Evolutionary conservation across 2,329 filamentous ascomycete species (phyloP).

Genomic region (Cercospora beticola): DNA sequence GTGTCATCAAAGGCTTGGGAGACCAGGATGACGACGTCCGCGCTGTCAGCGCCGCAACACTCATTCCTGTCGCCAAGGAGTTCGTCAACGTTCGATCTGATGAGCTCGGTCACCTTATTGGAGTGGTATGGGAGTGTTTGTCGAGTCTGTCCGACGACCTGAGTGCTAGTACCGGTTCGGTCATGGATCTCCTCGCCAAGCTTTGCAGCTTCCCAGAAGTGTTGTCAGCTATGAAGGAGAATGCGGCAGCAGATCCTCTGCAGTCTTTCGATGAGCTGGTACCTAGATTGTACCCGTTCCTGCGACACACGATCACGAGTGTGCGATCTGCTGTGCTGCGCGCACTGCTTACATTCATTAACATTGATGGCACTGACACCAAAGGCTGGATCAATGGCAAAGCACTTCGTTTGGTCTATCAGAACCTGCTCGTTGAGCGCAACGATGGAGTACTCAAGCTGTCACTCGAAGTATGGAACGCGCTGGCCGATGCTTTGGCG

Average conservation of each 20-base stretch:
- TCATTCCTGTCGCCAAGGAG: constrained; percentile 94
- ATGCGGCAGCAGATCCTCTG: constrained; percentile 77
- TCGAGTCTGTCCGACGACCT: constrained; percentile 96
- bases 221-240: constrained; percentile 87
- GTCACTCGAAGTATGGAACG: constrained; percentile 83
- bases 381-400: constrained; percentile 91
- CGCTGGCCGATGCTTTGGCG: constrained; percentile 69
- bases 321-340: constrained; percentile 91
- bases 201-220: constrained; percentile 93
- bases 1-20: constrained; percentile 91
- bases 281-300: constrained; percentile 89
- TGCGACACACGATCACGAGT: constrained; percentile 94
- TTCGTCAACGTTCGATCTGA: constrained; percentile 81
- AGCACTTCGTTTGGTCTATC: constrained; percentile 83
- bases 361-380: constrained; percentile 74
- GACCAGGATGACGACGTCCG: constrained; percentile 94
- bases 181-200: constrained; percentile 96
- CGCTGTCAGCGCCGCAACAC: constrained; percentile 92
- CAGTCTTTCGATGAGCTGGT: constrained; percentile 91
- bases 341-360: constrained; percentile 87
- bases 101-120: constrained; percentile 77
- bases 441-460: constrained; percentile 78
- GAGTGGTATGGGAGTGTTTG: constrained; percentile 95
- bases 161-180: constrained; percentile 93
- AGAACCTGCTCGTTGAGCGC: constrained; percentile 91